A percentile compares a stretch with the other conserved stretches of the same genome.
Conservation (phyloP, 2,329 filamentous ascomycete species). For the Myriangium duriaei region DNA sequence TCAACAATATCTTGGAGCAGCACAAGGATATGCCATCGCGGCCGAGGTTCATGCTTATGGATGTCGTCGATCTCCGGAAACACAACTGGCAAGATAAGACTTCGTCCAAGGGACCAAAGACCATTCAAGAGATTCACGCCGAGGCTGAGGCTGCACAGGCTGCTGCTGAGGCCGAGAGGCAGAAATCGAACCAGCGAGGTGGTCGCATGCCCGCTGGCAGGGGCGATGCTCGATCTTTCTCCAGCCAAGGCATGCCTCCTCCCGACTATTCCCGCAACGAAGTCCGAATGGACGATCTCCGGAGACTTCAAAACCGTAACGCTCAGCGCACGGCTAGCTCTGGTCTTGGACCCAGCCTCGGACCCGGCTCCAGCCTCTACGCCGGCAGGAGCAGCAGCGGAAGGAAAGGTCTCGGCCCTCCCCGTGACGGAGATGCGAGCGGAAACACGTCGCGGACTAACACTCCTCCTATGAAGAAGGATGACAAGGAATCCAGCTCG, state of each 20-base stretch:
- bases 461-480: conserved; percentile 61
- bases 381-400: conserved; percentile 84
- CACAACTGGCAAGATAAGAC: conserved; percentile 78
- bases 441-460: conserved; percentile 78
- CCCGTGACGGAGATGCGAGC: conserved; percentile 60
- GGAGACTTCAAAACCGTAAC: conserved; percentile 60
- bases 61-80: conserved; percentile 73
- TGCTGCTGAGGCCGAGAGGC: conserved; percentile 58
- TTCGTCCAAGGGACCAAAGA: conserved; percentile 94
- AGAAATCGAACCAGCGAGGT: conserved; percentile 49
- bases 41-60: conserved; percentile 93
- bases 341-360: conserved; percentile 49
- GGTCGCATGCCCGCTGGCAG: conserved; percentile 65
- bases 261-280: conserved; percentile 62
- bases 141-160: conserved; percentile 70
- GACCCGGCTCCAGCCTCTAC: conserved; percentile 70
- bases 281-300: conserved; percentile 82
- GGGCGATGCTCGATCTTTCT: conserved; percentile 78
- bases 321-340: conserved; percentile 48
- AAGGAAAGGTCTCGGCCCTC: conserved; percentile 61
- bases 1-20: conserved; percentile 67
- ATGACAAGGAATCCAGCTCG: conserved; percentile 53
- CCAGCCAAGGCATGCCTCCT: conserved; percentile 51
- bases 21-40: conserved; percentile 67
- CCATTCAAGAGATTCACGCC: conserved; percentile 79